Base-by-base conservation (phyloP, 257 asterid genomes). In the Ajuga chamaepitys region DNA sequence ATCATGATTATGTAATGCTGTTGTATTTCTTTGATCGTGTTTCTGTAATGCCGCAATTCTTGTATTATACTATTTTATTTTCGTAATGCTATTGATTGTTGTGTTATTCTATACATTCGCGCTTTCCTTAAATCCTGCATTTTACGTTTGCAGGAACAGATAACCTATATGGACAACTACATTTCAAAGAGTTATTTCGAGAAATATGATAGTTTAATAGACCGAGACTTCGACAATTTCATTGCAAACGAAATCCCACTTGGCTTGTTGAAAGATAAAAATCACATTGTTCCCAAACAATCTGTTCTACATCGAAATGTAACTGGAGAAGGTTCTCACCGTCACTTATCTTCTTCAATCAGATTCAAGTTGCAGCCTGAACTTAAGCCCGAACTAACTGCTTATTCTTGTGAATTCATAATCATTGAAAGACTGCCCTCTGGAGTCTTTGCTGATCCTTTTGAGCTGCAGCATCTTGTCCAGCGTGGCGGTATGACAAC, bases 321-420 rank as follows among this genome's bases (percentile, higher is more conserved):
- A 45, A 73, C 78, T 32, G 99, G 97, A 28, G 99, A 89, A 83
- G 99, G 99, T 17, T 93, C 96, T 35, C 99, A 89, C 60, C 91
- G 97, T 53, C 82, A 59, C 50, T 70, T 93, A 20, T 80, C 82
- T 24, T 79, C 89, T 51, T 74, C 80, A 16, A 64, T 93, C 46
- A 66, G 75, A 72, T 71, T 89, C 28, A 71, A 78, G 60, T 34
- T 73, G 74, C 75, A 61, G 58, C 64, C 22, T 4, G 68, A 73
- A 46, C 66, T 76, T 32, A 56, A 25, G 56, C 62, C 72, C 9
- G 46, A 77, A 64, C 72, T 78, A 7, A 61, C 66, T 40, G 65
- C 69, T 58, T 79, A 61, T 53, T 78, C 74, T 56, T 89, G 89
- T 80, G 80, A 66, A 57, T 74, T 74, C 10, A 70, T 86, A 64